These are phyloP conservation scores for Bassia scoparia DNA, from an alignment of 148 eudicot genomes.

Conservation along the genomic window DNA sequence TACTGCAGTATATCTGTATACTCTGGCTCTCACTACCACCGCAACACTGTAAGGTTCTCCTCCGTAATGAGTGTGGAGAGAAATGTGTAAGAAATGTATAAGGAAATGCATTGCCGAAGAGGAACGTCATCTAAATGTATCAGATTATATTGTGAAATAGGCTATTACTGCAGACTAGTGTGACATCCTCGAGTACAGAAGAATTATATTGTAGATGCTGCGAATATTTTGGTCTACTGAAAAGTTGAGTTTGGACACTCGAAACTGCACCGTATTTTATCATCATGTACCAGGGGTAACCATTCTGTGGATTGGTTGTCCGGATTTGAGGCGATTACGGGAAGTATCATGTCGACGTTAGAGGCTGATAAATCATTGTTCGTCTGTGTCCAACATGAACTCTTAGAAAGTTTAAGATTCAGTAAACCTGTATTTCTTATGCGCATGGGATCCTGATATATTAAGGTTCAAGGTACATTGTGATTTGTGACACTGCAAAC, in stretches of 20 bases:
- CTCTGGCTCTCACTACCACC: conserved; percentile 36
- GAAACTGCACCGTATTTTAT: conserved; percentile 30
- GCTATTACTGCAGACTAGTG: too few relatives aligned
- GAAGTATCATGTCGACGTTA: conserved; percentile 43
- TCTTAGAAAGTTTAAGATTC: neutral
- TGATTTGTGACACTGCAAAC: too few relatives aligned
- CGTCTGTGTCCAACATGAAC: conserved; percentile 28
- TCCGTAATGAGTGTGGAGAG: too few relatives aligned
- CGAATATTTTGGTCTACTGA: neutral
- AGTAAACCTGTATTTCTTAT: neutral
- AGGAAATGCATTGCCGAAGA: too few relatives aligned
- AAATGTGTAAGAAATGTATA: too few relatives aligned
- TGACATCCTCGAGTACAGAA: too few relatives aligned
- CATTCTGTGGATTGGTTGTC: conserved; percentile 29
- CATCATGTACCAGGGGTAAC: conserved; percentile 44
- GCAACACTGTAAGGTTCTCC: conserved; percentile 19
- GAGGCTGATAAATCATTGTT: conserved; percentile 38
- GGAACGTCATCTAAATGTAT: too few relatives aligned
- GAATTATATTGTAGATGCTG: too few relatives aligned
- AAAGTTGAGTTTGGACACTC: too few relatives aligned
- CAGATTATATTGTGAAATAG: too few relatives aligned
- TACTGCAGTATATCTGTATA: too few relatives aligned
- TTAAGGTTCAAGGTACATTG: too few relatives aligned
- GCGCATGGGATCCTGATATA: neutral
- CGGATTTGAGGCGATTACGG: conserved; percentile 34